Evolutionary conservation across 2,329 filamentous ascomycete genomes (phyloP).

Genomic region (Alternaria angustiovoidea): DNA sequence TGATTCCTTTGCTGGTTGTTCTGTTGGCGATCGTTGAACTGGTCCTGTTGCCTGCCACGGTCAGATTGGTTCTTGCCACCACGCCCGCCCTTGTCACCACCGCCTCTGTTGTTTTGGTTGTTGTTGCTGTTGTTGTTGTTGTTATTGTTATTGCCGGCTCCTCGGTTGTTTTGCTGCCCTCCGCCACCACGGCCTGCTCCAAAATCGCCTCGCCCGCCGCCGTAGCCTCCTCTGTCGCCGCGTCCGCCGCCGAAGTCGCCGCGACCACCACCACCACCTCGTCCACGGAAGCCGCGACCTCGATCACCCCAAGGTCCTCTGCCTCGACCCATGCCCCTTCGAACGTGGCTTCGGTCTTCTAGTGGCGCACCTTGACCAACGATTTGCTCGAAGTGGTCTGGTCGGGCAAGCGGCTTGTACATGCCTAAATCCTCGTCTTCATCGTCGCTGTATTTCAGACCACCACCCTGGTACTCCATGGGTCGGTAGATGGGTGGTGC

Average conservation of each 20-base stretch:
- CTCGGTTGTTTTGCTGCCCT: conserved; percentile 37
- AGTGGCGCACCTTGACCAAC: conserved; percentile 52
- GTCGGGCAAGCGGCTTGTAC: conserved; percentile 58
- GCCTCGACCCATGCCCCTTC: conserved; percentile 44
- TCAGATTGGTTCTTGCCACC: conserved; percentile 38
- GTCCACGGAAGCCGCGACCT: conserved; percentile 47
- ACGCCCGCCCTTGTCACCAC: conserved; percentile 33
- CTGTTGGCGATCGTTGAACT: conserved; percentile 24
- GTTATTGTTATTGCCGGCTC: conserved; percentile 10
- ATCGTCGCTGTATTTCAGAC: conserved; percentile 55
- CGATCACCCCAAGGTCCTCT: conserved; percentile 47
- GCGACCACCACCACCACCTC: conserved; percentile 38
- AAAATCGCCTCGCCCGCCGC: conserved; percentile 24
- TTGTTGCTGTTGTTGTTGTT: conserved; percentile 1
- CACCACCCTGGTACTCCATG: conserved; percentile 44
- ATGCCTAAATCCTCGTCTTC: conserved; percentile 55
- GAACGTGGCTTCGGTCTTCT: conserved; percentile 48
- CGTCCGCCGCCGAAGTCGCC: conserved; percentile 40
- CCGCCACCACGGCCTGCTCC: conserved; percentile 31
- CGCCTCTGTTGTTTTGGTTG: conserved; percentile 32
- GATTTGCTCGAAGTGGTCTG: conserved; percentile 57
- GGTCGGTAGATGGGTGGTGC: conserved; percentile 28
- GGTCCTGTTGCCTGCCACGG: conserved; percentile 32
- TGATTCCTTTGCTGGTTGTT: conserved; percentile 26
- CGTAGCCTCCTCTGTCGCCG: conserved; percentile 32